phyloP scores from a whole-genome alignment of 306 rosid species.

The Sphenostylis stenocarpa region DNA sequence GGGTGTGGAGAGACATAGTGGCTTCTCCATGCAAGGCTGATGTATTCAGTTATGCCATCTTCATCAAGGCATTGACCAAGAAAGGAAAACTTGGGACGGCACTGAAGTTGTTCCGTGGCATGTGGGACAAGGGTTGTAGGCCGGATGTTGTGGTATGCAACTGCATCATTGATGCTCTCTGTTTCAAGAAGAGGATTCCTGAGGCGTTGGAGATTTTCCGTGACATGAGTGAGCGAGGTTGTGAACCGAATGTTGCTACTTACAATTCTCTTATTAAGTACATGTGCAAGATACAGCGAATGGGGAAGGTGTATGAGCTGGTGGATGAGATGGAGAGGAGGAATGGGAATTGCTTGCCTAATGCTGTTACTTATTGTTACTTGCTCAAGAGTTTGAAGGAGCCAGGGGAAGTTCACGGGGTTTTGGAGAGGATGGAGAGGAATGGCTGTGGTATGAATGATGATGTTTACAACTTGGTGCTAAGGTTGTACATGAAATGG shows the following conservation, averaged over 20 bases:
- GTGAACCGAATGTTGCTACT: slow-evolving; percentile 60
- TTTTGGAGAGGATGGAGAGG: slow-evolving; percentile 62
- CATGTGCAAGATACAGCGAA: slow-evolving; percentile 59
- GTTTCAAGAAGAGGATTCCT: slow-evolving; percentile 90
- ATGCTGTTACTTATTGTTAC: slow-evolving; percentile 54
- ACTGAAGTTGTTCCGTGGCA: slow-evolving; percentile 56
- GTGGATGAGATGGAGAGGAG: slow-evolving; percentile 64
- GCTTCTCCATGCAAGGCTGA: slow-evolving; percentile 66
- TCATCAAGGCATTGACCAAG: slow-evolving; percentile 71
- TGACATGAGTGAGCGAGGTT: slow-evolving; percentile 55
- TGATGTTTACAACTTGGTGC: slow-evolving; percentile 62
- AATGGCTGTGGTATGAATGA: slow-evolving; percentile 55
- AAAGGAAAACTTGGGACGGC: slow-evolving; percentile 77
- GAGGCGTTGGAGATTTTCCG: slow-evolving; percentile 58
- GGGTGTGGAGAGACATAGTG: slow-evolving; percentile 72
- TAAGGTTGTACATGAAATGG: slow-evolving; percentile 78
- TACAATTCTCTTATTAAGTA: slow-evolving; percentile 70
- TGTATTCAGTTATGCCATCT: slow-evolving; percentile 56
- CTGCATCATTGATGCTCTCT: slow-evolving; percentile 71
- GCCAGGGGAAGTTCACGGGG: slow-evolving; percentile 50
- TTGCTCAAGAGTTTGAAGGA: slow-evolving; percentile 59
- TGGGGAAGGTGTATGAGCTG: slow-evolving; percentile 65
- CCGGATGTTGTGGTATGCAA: slow-evolving; percentile 72
- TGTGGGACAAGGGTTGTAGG: slow-evolving; percentile 61
- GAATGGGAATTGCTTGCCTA: slow-evolving; percentile 56